phyloP scores from a whole-genome alignment of 805 yeast species.

The Tetrapisispora pingtungensis region DNA sequence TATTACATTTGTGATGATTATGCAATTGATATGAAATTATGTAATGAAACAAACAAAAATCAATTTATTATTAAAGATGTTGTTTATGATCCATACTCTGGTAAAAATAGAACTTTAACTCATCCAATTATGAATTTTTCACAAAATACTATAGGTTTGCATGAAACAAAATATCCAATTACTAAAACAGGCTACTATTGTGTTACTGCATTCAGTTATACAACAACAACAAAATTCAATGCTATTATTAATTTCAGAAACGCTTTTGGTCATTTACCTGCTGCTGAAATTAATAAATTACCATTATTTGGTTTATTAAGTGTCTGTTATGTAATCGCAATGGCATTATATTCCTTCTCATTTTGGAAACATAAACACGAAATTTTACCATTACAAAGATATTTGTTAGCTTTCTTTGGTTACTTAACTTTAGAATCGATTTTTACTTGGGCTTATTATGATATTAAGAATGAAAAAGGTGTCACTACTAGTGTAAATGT shows the following conservation, averaged over 20 bases:
- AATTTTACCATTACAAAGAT: conserved; percentile 80
- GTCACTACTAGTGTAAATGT: conserved; percentile 48
- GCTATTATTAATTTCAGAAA: conserved; percentile 79
- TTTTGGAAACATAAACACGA: conserved; percentile 80
- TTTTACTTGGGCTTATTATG: conserved; percentile 86
- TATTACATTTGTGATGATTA: conserved; percentile 68
- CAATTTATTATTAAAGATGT: conserved; percentile 48
- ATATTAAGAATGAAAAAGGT: conserved; percentile 60
- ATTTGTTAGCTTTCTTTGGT: conserved; percentile 74
- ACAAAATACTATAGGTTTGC: conserved; percentile 48
- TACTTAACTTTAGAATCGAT: conserved; percentile 78
- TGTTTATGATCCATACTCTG: conserved; percentile 34
- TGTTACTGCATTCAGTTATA: conserved; percentile 56
- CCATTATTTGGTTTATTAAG: conserved; percentile 83
- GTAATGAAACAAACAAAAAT: conserved; percentile 47
- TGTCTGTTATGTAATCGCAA: conserved; percentile 68
- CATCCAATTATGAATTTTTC: conserved; percentile 49
- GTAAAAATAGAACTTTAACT: conserved; percentile 42
- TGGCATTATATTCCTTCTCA: conserved; percentile 76
- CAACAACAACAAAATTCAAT: conserved; percentile 37
- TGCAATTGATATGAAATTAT: conserved; percentile 48
- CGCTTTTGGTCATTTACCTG: conserved; percentile 83
- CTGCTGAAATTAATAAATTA: conserved; percentile 82
- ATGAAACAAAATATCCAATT: conserved; percentile 53
- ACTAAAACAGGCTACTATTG: conserved; percentile 85